Conservation (phyloP, 495 filamentous ascomycete species). For the Penicillium alfredii region DNA sequence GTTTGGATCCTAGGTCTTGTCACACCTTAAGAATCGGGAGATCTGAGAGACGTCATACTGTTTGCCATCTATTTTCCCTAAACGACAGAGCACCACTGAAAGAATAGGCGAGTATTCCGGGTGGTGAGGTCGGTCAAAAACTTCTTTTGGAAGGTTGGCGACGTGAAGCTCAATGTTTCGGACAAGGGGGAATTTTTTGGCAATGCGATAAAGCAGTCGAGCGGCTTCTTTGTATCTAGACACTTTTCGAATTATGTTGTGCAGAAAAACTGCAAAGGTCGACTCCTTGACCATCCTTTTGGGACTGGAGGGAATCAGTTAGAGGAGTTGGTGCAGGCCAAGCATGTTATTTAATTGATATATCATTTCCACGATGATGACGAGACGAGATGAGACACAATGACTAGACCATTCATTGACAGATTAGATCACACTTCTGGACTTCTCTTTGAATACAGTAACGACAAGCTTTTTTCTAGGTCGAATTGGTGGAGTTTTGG, state of each 20-base stretch:
- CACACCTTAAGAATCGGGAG: not conserved
- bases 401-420: slow-evolving; percentile 10
- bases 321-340: slow-evolving; percentile 1
- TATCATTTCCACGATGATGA: slow-evolving; percentile 8
- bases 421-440: slow-evolving; percentile 10
- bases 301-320: slow-evolving; percentile 1
- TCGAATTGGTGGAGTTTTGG: slow-evolving; percentile 2
- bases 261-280: not conserved
- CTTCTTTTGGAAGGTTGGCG: slow-evolving; percentile 9
- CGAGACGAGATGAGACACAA: not conserved
- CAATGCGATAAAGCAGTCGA: slow-evolving; percentile 6
- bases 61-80: slow-evolving; percentile 8
- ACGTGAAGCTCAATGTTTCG: slow-evolving; percentile 14
- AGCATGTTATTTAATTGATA: slow-evolving; percentile 5
- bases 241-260: slow-evolving; percentile 14
- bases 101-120: not conserved
- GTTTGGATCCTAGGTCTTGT: not conserved
- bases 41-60: slow-evolving; percentile 3
- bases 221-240: slow-evolving; percentile 13
- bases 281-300: slow-evolving; percentile 5
- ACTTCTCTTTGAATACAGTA: slow-evolving; percentile 6
- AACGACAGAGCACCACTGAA: not conserved
- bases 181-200: slow-evolving; percentile 10
- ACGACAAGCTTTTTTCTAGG: not conserved
- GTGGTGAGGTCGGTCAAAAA: slow-evolving; percentile 5